Evolutionary conservation across 441 rosid species (phyloP).

Genomic region (Erodium moschatum): DNA sequence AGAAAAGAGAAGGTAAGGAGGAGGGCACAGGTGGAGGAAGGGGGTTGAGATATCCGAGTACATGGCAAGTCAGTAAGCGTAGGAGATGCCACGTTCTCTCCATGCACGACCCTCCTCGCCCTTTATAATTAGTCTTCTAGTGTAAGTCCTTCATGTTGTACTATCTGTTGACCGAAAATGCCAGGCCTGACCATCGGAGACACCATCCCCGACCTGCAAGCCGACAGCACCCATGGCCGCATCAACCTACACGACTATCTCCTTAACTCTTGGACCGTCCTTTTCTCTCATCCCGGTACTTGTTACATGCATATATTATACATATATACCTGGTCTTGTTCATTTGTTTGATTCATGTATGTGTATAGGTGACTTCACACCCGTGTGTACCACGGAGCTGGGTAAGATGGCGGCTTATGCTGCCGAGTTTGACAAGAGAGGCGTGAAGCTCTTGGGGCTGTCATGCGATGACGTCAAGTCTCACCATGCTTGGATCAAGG

Average conservation of each 20-base stretch:
- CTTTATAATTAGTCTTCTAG: too few species aligned
- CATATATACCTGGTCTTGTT: neutral
- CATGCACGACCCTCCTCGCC: too few species aligned
- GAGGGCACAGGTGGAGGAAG: too few species aligned
- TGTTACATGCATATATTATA: too few species aligned
- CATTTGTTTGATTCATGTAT: too few species aligned
- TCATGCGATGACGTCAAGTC: slow-evolving; percentile 63
- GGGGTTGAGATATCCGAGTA: too few species aligned
- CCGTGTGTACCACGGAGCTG: slow-evolving; percentile 74
- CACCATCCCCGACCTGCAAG: slow-evolving; percentile 49
- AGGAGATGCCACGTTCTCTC: too few species aligned
- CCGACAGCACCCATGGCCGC: slow-evolving; percentile 53
- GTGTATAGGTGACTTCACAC: slow-evolving; percentile 61
- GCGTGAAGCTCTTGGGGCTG: slow-evolving; percentile 63
- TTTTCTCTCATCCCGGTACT: slow-evolving; percentile 71
- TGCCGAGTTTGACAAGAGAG: slow-evolving; percentile 46
- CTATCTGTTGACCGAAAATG: slow-evolving; percentile 31
- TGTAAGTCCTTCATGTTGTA: too few species aligned
- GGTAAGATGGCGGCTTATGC: slow-evolving; percentile 49
- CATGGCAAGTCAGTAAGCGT: too few species aligned
- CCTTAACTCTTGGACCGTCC: slow-evolving; percentile 50
- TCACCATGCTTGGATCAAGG: slow-evolving; percentile 63
- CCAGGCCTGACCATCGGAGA: slow-evolving; percentile 75
- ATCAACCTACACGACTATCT: slow-evolving; percentile 63
- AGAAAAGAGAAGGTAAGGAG: too few species aligned